phyloP scores from a whole-genome alignment of 2,329 filamentous ascomycete genomes.

The Lecanosticta acicola region DNA sequence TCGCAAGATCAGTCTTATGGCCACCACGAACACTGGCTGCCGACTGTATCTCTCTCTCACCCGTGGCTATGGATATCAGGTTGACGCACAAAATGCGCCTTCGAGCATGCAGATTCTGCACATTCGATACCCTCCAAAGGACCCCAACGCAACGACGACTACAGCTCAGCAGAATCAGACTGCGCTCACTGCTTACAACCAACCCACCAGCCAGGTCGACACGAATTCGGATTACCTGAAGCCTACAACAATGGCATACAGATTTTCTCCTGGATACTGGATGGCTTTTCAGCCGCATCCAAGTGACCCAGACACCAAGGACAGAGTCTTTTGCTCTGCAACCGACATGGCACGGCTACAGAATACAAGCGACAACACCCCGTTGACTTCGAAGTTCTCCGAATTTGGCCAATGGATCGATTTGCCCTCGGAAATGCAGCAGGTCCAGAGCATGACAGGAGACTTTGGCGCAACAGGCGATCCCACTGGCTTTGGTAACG shows the following conservation, averaged over 20 bases:
- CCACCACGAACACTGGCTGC: constrained; percentile 83
- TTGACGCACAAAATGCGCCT: constrained; percentile 61
- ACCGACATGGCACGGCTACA: constrained; percentile 82
- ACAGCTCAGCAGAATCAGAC: constrained; percentile 18
- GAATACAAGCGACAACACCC: constrained; percentile 36
- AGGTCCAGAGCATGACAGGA: constrained; percentile 69
- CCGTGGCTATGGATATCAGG: constrained; percentile 59
- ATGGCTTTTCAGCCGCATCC: constrained; percentile 65
- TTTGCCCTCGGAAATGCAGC: constrained; percentile 67
- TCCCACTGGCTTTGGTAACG: constrained; percentile 83
- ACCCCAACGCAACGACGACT: constrained; percentile 18
- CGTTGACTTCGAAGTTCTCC: constrained; percentile 55
- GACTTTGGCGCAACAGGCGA: constrained; percentile 64
- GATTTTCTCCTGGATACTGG: constrained; percentile 85
- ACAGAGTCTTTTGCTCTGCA: constrained; percentile 73
- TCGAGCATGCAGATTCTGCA: constrained; percentile 98
- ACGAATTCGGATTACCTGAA: constrained; percentile 32
- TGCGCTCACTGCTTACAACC: constrained; percentile 18
- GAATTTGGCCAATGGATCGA: constrained; percentile 79
- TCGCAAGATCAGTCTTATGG: constrained; percentile 79
- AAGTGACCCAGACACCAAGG: constrained; percentile 41
- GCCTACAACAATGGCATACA: constrained; percentile 33
- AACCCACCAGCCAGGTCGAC: constrained; percentile 26
- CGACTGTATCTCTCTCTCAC: constrained; percentile 89
- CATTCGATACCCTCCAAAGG: constrained; percentile 79